Percentiles rank a stretch among this genome's conserved stretches.
phyloP scores from a whole-genome alignment of 2,329 filamentous ascomycete species.

The Exophiala bonariae region DNA sequence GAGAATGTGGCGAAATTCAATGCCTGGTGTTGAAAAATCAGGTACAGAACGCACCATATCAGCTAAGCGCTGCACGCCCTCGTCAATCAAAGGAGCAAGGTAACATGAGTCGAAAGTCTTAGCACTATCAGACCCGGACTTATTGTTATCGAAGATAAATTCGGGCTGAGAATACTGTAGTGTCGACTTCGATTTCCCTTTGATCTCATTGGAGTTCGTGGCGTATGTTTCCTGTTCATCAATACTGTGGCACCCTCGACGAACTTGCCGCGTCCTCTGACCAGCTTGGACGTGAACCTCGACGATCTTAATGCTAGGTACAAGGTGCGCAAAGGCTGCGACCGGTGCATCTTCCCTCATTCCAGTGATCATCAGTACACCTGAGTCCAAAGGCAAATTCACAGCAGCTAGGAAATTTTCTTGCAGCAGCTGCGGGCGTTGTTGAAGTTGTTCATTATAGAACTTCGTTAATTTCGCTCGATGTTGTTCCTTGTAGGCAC shows the following conservation, averaged over 20 bases:
- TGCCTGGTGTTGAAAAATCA: conserved; percentile 52
- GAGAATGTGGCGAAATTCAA: conserved; percentile 61
- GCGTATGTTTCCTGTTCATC: too few species aligned
- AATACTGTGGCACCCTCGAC: conserved; percentile 31
- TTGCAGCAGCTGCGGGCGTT: conserved; percentile 48
- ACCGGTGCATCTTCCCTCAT: conserved; percentile 64
- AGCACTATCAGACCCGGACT: conserved; percentile 39
- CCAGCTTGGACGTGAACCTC: conserved; percentile 53
- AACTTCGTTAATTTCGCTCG: conserved; percentile 54
- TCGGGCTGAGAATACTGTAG: conserved; percentile 39
- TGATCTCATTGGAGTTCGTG: conserved; percentile 26
- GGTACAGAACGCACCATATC: conserved; percentile 52
- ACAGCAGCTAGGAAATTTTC: conserved; percentile 55
- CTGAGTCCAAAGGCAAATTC: conserved; percentile 39
- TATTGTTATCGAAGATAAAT: conserved; percentile 55
- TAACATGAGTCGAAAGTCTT: conserved; percentile 42
- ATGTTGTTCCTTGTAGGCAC: conserved; percentile 63
- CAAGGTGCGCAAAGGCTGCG: conserved; percentile 53
- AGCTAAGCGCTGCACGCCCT: conserved; percentile 48
- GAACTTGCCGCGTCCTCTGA: conserved; percentile 37
- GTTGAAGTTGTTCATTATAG: conserved; percentile 47
- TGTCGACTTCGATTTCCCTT: conserved; percentile 22
- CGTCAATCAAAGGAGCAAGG: conserved; percentile 49
- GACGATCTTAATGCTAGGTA: conserved; percentile 53
- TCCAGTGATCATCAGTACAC: conserved; percentile 63